These are phyloP conservation scores for Albophoma yamanashiensis DNA, from an alignment of 2,329 filamentous ascomycete genomes.

Conservation along the genomic window DNA sequence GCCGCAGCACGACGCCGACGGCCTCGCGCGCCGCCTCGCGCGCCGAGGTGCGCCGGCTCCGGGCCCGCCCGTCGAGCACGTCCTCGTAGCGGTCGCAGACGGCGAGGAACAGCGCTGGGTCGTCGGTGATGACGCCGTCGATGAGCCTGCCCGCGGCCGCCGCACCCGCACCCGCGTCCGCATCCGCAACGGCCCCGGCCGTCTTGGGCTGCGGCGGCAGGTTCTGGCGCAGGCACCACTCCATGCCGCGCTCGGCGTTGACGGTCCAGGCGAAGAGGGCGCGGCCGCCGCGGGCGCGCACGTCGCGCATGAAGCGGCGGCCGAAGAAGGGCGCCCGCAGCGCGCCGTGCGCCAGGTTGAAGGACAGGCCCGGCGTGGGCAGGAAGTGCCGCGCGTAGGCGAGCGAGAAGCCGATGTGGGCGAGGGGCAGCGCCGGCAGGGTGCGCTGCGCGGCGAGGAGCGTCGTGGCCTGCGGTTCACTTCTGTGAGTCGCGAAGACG, in stretches of 20 bases:
- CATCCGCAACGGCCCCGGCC: neutral
- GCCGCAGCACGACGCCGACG: constrained; percentile 8
- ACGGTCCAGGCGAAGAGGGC: constrained; percentile 78
- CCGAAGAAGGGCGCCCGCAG: constrained; percentile 59
- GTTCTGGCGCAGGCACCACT: constrained; percentile 54
- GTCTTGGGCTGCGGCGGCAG: neutral
- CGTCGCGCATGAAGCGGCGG: constrained; percentile 51
- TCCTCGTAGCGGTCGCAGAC: constrained; percentile 36
- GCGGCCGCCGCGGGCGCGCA: constrained; percentile 31
- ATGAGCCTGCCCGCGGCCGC: constrained; percentile 25
- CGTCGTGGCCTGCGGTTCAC: constrained; percentile 52
- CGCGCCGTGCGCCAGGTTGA: constrained; percentile 64
- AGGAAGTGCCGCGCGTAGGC: constrained; percentile 64
- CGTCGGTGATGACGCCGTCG: constrained; percentile 80
- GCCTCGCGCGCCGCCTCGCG: constrained; percentile 7
- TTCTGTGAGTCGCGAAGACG: neutral
- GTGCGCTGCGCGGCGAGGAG: constrained; percentile 51
- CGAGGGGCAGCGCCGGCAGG: constrained; percentile 51
- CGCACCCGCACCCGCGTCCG: neutral
- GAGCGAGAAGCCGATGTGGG: constrained; percentile 58
- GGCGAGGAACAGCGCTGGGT: constrained; percentile 57
- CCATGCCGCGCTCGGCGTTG: constrained; percentile 69
- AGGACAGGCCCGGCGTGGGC: constrained; percentile 51
- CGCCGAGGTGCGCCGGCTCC: constrained; percentile 4
- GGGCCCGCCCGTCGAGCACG: constrained; percentile 16